Evolutionary conservation across 2,329 filamentous ascomycete species (phyloP).

Genomic region (Diaporthe sp.): DNA sequence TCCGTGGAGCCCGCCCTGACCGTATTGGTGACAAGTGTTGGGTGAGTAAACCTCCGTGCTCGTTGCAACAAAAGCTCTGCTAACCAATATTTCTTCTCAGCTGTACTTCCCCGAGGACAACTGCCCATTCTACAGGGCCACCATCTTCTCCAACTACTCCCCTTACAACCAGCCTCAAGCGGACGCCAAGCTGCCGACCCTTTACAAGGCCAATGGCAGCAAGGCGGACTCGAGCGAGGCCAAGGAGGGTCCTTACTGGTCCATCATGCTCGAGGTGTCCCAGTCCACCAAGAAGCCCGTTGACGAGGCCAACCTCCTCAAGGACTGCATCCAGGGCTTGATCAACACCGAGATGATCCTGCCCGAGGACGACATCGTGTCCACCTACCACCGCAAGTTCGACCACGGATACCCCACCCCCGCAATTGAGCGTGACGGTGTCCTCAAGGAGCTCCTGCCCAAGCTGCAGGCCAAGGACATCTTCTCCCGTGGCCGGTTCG

Average conservation of each 20-base stretch:
- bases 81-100: constrained; percentile 49
- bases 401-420: constrained; percentile 99
- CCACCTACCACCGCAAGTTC: constrained; percentile 97
- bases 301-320: constrained; percentile 83
- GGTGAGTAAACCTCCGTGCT: constrained; percentile 59
- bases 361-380: constrained; percentile 92
- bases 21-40: constrained; percentile 99
- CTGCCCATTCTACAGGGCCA: constrained; percentile 99
- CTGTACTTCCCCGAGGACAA: constrained; percentile 99
- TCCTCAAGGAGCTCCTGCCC: constrained; percentile 91
- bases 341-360: constrained; percentile 98
- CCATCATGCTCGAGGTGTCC: constrained; percentile 98
- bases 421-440: constrained; percentile 92
- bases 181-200: constrained; percentile 85
- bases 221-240: constrained; percentile 78
- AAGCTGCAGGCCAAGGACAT: constrained; percentile 93
- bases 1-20: constrained; percentile 91
- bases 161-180: constrained; percentile 94
- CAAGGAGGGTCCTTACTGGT: constrained; percentile 97
- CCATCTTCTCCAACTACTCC: constrained; percentile 99
- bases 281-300: constrained; percentile 97
- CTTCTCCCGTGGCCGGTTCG: constrained; percentile 95
- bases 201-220: constrained; percentile 86
- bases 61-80: constrained; percentile 35
- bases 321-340: constrained; percentile 93